Conservation (phyloP, 805 yeast genomes). For the Priceomyces carsonii region DNA sequence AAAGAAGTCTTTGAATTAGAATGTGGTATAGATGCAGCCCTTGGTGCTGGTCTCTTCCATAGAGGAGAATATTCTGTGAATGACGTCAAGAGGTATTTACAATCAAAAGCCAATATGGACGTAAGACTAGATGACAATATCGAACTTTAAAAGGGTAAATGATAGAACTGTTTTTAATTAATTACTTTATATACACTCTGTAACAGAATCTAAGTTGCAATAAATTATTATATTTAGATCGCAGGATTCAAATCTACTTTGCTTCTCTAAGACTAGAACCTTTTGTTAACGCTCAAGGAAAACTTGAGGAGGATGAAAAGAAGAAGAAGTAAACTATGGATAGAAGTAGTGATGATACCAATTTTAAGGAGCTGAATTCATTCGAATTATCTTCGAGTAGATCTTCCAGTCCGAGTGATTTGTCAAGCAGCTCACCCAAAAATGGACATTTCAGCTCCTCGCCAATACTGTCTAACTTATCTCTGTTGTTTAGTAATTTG, state of each 20-base stretch:
- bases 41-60: conserved; percentile 99
- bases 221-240: too few relatives aligned
- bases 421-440: conserved; percentile 3
- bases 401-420: conserved; percentile 9
- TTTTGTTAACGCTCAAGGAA: too few relatives aligned
- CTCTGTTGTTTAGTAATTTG: conserved; percentile 20
- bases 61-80: conserved; percentile 88
- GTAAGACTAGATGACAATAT: conserved; percentile 64
- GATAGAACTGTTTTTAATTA: too few relatives aligned
- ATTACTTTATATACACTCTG: too few relatives aligned
- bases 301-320: too few relatives aligned
- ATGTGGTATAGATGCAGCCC: conserved; percentile 91
- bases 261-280: too few relatives aligned
- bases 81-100: conserved; percentile 73
- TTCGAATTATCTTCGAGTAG: conserved; percentile 2
- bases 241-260: too few relatives aligned
- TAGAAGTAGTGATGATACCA: conserved; percentile 3
- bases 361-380: background rate
- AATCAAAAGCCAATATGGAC: conserved; percentile 53
- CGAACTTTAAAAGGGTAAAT: conserved; percentile 16
- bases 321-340: too few relatives aligned
- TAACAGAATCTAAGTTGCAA: too few relatives aligned
- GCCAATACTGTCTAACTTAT: conserved; percentile 25
- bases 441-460: conserved; percentile 11
- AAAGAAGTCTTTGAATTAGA: conserved; percentile 74